phyloP scores from a whole-genome alignment of 306 rosid genomes.

The Begonia fuchsioides region DNA sequence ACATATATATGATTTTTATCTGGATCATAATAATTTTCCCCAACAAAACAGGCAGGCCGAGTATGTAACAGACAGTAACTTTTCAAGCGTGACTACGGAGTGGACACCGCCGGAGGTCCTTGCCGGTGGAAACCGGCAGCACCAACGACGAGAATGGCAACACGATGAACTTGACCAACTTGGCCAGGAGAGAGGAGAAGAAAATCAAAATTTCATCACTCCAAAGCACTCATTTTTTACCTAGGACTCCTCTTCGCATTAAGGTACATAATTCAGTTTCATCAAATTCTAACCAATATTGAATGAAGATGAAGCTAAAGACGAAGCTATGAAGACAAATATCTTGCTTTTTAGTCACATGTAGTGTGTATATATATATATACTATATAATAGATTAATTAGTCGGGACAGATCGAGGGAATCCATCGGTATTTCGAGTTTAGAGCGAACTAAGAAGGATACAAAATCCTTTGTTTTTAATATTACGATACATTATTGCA shows the following conservation, averaged over 20 bases:
- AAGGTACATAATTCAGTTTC: slow-evolving; percentile 35
- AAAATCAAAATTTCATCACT: slow-evolving; percentile 42
- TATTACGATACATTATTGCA: too few relatives aligned
- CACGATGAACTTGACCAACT: slow-evolving; percentile 44
- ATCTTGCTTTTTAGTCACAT: slow-evolving; percentile 15
- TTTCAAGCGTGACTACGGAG: slow-evolving; percentile 38
- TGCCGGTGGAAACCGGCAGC: slow-evolving; percentile 47
- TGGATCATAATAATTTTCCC: too few relatives aligned
- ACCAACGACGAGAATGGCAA: slow-evolving; percentile 68
- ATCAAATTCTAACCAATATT: too few relatives aligned
- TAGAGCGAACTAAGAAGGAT: too few relatives aligned
- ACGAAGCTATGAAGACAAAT: slow-evolving; percentile 55
- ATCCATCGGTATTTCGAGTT: not conserved
- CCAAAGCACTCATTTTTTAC: slow-evolving; percentile 66
- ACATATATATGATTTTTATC: too few relatives aligned
- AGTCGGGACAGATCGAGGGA: slow-evolving; percentile 34
- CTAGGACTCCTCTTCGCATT: slow-evolving; percentile 54
- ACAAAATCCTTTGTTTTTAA: too few relatives aligned
- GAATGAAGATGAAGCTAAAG: slow-evolving; percentile 70
- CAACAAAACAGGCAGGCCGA: slow-evolving; percentile 29
- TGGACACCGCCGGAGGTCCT: slow-evolving; percentile 51
- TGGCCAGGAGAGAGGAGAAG: slow-evolving; percentile 61
- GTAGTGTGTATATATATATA: slow-evolving; percentile 48
- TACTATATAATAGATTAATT: slow-evolving; percentile 36
- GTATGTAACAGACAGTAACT: slow-evolving; percentile 43